Evolutionary conservation across 306 rosid genomes (phyloP), one percentile per base, ranked within the genome.

Genomic region (Purshia tridentata): DNA sequence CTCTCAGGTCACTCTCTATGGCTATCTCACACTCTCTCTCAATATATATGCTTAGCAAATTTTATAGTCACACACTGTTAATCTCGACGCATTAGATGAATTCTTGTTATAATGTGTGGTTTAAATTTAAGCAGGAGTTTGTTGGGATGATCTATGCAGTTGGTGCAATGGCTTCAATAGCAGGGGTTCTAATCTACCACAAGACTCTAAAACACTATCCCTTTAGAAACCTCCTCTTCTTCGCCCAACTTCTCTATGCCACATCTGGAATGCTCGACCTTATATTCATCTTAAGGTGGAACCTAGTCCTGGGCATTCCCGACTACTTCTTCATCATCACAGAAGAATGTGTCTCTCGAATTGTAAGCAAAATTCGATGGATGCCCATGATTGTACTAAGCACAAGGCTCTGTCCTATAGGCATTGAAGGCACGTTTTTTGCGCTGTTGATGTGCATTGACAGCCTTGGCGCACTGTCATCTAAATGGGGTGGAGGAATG

Each of bases 391-490:
- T 91, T 64, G 91, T 91, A 2, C 51, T 89, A 44, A 89, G 92
- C 81, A 82, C 90, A 22, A 85, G 84, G 69, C 81, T 92, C 3
- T 89, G 98, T 71, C 91, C 90, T 18, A 4, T 77, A 0, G 97
- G 97, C 49, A 91, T 91, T 35, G 97, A 89, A 74, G 97, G 97
- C 54, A 87, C 96, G 0, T 91, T 89, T 76, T 91, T 91, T 11
- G 97, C 97, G 0, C 74, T 89, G 9, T 62, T 91, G 23, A 88
- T 88, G 86, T 81, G 88, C 82, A 87, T 91, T 42, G 97, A 91
- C 58, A 91, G 92, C 75, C 65, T 78, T 6, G 97, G 91, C 8
- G 8, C 19, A 4, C 77, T 91, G 58, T 66, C 86, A 37, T 82
- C 93, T 14, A 87, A 47, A 77, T 83, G 85, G 82, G 82, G 83